These are phyloP conservation scores for Psidium guajava DNA, from an alignment of 345 rosid genomes.

Conservation along the genomic window DNA sequence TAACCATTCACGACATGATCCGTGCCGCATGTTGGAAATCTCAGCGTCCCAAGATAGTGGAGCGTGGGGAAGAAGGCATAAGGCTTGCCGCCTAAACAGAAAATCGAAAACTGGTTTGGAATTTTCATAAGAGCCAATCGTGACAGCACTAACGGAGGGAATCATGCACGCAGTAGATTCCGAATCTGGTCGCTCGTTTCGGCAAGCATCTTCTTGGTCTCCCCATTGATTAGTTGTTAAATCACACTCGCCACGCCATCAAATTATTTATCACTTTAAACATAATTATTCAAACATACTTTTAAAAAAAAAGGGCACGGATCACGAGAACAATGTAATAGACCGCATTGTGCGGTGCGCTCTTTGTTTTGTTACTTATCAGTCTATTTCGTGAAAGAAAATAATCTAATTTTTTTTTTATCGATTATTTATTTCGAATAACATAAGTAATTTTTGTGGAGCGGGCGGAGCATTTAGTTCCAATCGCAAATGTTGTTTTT, in stretches of 20 bases:
- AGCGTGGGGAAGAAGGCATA: not conserved
- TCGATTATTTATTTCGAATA: no score
- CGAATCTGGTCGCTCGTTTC: not conserved
- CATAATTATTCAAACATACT: no score
- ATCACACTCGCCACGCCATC: not conserved
- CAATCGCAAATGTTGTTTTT: no score
- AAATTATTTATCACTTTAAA: not conserved
- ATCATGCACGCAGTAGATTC: not conserved
- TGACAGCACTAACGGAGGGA: not conserved
- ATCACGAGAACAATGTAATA: no score
- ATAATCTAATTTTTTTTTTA: no score
- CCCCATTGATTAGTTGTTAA: not conserved
- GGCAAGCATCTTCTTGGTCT: not conserved
- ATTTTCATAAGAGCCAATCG: not conserved
- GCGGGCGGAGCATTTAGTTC: no score
- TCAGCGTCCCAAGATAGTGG: not conserved
- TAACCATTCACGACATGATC: accelerated
- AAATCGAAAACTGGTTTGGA: not conserved
- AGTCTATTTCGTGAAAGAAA: no score
- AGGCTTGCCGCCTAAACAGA: not conserved
- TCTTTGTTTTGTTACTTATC: no score
- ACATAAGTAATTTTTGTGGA: no score
- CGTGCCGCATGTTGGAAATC: no score
- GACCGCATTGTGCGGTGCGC: no score
- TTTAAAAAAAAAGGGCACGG: no score